phyloP scores from a whole-genome alignment of 108 stramenopile genomes.

The Conticribra guillardii region DNA sequence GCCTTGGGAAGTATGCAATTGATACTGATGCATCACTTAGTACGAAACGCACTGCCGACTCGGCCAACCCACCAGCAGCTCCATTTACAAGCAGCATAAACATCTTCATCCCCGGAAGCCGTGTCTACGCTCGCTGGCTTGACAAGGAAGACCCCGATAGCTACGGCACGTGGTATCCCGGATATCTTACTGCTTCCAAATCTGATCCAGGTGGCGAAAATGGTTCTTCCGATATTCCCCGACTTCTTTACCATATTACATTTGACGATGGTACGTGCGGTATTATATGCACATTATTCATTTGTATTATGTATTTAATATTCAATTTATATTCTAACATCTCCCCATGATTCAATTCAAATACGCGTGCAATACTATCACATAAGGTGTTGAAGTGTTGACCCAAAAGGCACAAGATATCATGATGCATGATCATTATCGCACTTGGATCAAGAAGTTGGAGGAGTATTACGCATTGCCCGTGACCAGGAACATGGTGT shows the following conservation, averaged over 20 bases:
- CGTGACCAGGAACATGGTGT: neutral
- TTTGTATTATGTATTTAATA: no score
- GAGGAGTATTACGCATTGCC: constrained; percentile 39
- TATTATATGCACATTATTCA: no score
- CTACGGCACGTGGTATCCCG: constrained; percentile 54
- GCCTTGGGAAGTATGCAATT: constrained; percentile 35
- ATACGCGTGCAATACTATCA: no score
- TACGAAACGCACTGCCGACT: constrained; percentile 6
- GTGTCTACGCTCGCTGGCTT: constrained; percentile 52
- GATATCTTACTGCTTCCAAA: constrained; percentile 31
- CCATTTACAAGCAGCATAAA: constrained; percentile 24
- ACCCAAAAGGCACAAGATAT: constrained; percentile 41
- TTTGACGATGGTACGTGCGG: constrained; percentile 58
- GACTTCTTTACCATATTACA: constrained; percentile 36
- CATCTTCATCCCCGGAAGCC: constrained; percentile 50
- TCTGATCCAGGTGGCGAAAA: constrained; percentile 20
- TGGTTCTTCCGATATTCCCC: constrained; percentile 23
- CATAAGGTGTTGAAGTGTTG: constrained; percentile 17
- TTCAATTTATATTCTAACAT: no score
- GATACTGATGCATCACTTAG: constrained; percentile 27
- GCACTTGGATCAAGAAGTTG: constrained; percentile 43
- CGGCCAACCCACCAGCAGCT: constrained; percentile 17
- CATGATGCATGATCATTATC: constrained; percentile 47
- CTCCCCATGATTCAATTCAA: no score
- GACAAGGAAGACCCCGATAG: constrained; percentile 42